Percentiles rank a stretch among this genome's conserved stretches.
phyloP scores from a whole-genome alignment of 2,329 filamentous ascomycete genomes.

The Trichoderma semiorbis region DNA sequence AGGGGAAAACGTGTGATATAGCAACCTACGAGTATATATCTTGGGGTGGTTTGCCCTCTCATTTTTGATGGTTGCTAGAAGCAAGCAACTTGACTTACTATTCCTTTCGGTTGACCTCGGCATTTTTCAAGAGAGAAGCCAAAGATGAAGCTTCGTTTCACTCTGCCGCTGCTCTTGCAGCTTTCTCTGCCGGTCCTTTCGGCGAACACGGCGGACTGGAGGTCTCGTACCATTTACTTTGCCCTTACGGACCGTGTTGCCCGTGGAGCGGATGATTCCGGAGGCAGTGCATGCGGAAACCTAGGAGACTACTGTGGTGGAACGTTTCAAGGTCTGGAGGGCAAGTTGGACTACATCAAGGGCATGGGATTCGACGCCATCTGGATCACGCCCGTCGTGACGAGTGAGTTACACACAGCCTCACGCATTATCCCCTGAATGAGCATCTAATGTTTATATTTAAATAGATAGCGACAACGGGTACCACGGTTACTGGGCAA shows the following conservation, averaged over 20 bases:
- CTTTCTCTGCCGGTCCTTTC: slow-evolving; percentile 22
- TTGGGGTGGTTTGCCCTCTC: background rate
- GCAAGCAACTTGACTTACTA: background rate
- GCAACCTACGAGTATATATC: background rate
- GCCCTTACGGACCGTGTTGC: slow-evolving; percentile 56
- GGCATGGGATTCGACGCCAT: slow-evolving; percentile 58
- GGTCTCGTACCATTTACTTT: slow-evolving; percentile 56
- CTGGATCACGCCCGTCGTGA: slow-evolving; percentile 57
- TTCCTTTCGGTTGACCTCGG: background rate
- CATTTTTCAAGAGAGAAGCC: background rate
- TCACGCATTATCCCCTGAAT: background rate
- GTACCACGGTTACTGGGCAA: slow-evolving; percentile 56
- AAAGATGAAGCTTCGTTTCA: slow-evolving; percentile 8
- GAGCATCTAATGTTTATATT: background rate
- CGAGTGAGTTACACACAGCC: slow-evolving; percentile 34
- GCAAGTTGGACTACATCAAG: slow-evolving; percentile 61
- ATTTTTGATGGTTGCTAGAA: background rate
- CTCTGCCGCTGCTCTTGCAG: slow-evolving; percentile 17
- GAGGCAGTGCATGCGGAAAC: slow-evolving; percentile 40
- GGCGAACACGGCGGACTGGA: slow-evolving; percentile 45
- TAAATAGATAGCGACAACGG: slow-evolving; percentile 36
- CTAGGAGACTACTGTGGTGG: slow-evolving; percentile 57
- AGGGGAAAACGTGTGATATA: background rate
- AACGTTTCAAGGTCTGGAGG: slow-evolving; percentile 55
- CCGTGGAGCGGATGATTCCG: slow-evolving; percentile 40